Evolutionary conservation across 495 filamentous ascomycete genomes (phyloP).

Genomic region (Daldinia concentrica): DNA sequence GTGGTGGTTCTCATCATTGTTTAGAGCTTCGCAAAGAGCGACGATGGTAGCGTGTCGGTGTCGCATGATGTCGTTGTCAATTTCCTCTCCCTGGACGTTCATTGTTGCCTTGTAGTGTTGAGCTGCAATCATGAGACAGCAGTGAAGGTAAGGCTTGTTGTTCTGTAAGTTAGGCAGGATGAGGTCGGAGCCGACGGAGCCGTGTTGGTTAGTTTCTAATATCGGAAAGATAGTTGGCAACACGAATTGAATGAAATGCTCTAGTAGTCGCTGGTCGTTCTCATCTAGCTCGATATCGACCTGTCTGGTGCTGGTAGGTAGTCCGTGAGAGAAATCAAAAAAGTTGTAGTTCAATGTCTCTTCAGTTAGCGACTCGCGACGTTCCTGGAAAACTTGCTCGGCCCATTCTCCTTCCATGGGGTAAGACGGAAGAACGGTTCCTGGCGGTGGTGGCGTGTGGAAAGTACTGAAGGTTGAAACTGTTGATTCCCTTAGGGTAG

Average conservation of each 20-base stretch:
- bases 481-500: slow-evolving; percentile 80
- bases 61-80: slow-evolving; percentile 92
- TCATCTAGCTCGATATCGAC: slow-evolving; percentile 87
- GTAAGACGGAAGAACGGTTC: slow-evolving; percentile 70
- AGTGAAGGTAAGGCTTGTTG: slow-evolving; percentile 94
- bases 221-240: slow-evolving; percentile 90
- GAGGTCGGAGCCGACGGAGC: slow-evolving; percentile 77
- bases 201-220: slow-evolving; percentile 85
- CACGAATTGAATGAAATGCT: slow-evolving; percentile 92
- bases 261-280: slow-evolving; percentile 82
- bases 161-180: slow-evolving; percentile 85
- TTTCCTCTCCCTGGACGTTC: slow-evolving; percentile 70
- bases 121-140: slow-evolving; percentile 94
- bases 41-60: slow-evolving; percentile 91
- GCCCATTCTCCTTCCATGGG: slow-evolving; percentile 77
- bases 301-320: slow-evolving; percentile 64
- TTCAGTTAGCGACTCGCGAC: slow-evolving; percentile 69
- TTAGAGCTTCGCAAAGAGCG: slow-evolving; percentile 84
- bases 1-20: slow-evolving; percentile 79
- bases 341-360: slow-evolving; percentile 76
- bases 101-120: slow-evolving; percentile 87
- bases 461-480: slow-evolving; percentile 89
- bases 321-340: slow-evolving; percentile 76
- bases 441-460: slow-evolving; percentile 74
- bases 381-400: slow-evolving; percentile 75